phyloP scores from a whole-genome alignment of 192 early-diverging fungal genomes.

The Rhizophagus sp. region DNA sequence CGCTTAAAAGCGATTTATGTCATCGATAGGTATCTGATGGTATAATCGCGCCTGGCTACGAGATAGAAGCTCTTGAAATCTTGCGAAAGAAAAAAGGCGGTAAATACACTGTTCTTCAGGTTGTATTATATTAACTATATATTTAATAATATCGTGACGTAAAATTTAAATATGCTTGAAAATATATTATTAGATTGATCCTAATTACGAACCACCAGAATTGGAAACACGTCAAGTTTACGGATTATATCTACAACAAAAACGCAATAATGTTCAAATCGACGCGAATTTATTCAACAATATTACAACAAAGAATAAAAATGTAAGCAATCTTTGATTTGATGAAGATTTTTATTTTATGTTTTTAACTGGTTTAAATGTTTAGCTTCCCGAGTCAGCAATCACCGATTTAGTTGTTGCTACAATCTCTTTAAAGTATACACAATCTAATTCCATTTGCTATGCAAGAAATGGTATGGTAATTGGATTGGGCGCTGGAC shows the following conservation, averaged over 20 bases:
- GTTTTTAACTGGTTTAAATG: background rate
- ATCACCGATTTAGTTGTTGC: slow-evolving; percentile 65
- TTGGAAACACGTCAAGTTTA: slow-evolving; percentile 94
- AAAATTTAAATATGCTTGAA: background rate
- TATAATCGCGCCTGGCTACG: slow-evolving; percentile 93
- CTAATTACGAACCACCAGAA: slow-evolving; percentile 81
- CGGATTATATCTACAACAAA: slow-evolving; percentile 89
- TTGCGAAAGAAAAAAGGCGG: slow-evolving; percentile 96
- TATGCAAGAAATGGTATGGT: slow-evolving; percentile 98
- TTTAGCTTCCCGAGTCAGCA: slow-evolving; percentile 1
- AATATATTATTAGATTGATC: slow-evolving; percentile 64
- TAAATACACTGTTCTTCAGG: slow-evolving; percentile 92
- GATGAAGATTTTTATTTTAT: background rate
- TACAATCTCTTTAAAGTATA: slow-evolving; percentile 98
- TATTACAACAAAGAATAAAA: slow-evolving; percentile 80
- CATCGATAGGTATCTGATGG: slow-evolving; percentile 93
- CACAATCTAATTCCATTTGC: slow-evolving; percentile 98
- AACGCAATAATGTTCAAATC: slow-evolving; percentile 86
- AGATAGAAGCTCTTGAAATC: slow-evolving; percentile 83
- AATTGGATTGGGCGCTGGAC: slow-evolving; percentile 95
- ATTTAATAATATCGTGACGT: background rate
- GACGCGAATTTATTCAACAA: slow-evolving; percentile 77
- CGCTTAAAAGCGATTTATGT: slow-evolving; percentile 95
- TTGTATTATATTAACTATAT: background rate
- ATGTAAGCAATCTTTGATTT: slow-evolving; percentile 41